phyloP scores from a whole-genome alignment of 1,139 yeast species.

The Barnettozyma hawaiiensis region DNA sequence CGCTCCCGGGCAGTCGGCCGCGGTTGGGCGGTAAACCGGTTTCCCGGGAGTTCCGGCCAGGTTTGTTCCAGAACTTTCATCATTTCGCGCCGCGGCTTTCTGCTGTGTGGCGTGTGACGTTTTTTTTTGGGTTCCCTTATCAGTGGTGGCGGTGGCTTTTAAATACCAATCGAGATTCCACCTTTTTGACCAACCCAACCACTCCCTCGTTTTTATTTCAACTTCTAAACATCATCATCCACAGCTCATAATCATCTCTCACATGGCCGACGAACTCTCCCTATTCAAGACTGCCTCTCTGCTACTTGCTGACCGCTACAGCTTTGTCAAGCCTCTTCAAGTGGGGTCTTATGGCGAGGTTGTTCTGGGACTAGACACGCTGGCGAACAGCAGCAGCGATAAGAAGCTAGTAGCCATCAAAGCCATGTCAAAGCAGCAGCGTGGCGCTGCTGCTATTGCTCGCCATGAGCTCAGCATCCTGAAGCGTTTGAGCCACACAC shows the following conservation, averaged over 20 bases:
- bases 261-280: conserved; percentile 8
- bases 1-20: no score
- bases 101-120: conserved; percentile 1
- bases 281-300: conserved; percentile 8
- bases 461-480: conserved; percentile 64
- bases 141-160: neutral
- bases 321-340: conserved; percentile 58
- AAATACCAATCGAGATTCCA: neutral
- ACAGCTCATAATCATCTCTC: neutral
- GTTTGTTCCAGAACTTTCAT: conserved; percentile 1
- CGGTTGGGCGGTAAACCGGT: no score
- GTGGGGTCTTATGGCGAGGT: conserved; percentile 85
- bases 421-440: conserved; percentile 39
- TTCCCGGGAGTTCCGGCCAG: no score
- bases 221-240: neutral
- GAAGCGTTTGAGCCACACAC: conserved; percentile 42
- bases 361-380: conserved; percentile 59
- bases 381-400: conserved; percentile 11
- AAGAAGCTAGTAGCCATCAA: conserved; percentile 61
- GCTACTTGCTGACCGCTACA: conserved; percentile 38
- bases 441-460: conserved; percentile 34
- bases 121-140: neutral
- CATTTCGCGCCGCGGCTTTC: neutral
- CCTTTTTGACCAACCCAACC: neutral
- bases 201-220: no score